These are phyloP conservation scores for Sarcomyxa edulis DNA, from an alignment of 768 basidiomycete genomes.

Conservation along the genomic window DNA sequence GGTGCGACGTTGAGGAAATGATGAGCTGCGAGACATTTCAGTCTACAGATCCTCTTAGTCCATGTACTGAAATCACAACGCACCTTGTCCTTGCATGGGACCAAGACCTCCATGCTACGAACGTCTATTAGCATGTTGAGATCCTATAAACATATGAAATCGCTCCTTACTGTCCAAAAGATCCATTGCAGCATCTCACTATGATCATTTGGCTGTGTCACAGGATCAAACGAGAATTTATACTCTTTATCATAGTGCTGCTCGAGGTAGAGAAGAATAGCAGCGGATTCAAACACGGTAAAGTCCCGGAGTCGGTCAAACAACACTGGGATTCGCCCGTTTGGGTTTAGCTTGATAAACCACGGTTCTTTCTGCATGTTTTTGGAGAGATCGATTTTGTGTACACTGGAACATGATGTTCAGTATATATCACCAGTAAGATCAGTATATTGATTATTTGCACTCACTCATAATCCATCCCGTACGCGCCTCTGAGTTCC, in stretches of 20 bases:
- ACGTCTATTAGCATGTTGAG: background rate
- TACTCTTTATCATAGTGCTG: constrained; percentile 78
- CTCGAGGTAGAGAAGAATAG: constrained; percentile 76
- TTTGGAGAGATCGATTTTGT: constrained; percentile 51
- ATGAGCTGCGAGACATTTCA: constrained; percentile 35
- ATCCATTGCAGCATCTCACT: constrained; percentile 83
- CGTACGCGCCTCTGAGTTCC: constrained; percentile 49
- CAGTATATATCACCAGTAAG: background rate
- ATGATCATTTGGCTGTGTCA: constrained; percentile 48
- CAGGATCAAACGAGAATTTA: constrained; percentile 60
- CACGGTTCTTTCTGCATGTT: constrained; percentile 75
- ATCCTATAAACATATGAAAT: background rate
- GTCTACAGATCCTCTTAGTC: background rate
- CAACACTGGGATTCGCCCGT: constrained; percentile 66
- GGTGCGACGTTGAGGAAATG: constrained; percentile 66
- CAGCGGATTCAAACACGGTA: constrained; percentile 69
- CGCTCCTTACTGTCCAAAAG: constrained; percentile 60
- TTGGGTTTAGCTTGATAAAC: constrained; percentile 74
- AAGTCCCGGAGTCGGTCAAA: constrained; percentile 61
- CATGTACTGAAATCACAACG: too few relatives aligned
- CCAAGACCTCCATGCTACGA: constrained; percentile 72
- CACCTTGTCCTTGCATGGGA: constrained; percentile 81
- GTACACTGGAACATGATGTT: constrained; percentile 28
- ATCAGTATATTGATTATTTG: background rate
- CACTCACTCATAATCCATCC: constrained; percentile 36